phyloP scores from a whole-genome alignment of 1,284 basidiomycete species.

The Inonotus obliquus region DNA sequence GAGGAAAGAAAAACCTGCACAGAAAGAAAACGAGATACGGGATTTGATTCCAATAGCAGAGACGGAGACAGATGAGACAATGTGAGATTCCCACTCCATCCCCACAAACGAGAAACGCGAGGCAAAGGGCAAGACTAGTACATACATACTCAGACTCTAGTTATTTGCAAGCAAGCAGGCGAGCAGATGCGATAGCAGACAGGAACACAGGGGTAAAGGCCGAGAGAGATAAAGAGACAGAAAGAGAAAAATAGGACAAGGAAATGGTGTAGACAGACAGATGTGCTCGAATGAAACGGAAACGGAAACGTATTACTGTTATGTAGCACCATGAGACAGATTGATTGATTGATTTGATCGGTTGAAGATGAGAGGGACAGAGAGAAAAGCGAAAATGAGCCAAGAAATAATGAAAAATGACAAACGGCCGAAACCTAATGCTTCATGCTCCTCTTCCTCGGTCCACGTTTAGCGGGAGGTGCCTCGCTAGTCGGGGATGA shows the following conservation, averaged over 20 bases:
- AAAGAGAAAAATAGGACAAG: neutral
- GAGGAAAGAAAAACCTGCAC: neutral
- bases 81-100: neutral
- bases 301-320: neutral
- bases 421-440: slow-evolving; percentile 27
- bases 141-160: slow-evolving; percentile 10
- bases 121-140: slow-evolving; percentile 1
- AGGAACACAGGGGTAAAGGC: slow-evolving; percentile 13
- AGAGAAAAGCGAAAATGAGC: neutral
- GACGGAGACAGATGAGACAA: slow-evolving; percentile 7
- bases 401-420: neutral
- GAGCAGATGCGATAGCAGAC: slow-evolving; percentile 6
- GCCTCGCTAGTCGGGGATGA: slow-evolving; percentile 47
- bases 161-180: slow-evolving; percentile 1
- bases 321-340: neutral
- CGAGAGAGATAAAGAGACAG: slow-evolving; percentile 22
- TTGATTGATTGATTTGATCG: neutral
- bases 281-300: neutral
- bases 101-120: neutral
- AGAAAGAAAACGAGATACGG: neutral
- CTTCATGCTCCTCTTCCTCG: slow-evolving; percentile 31
- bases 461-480: slow-evolving; percentile 12
- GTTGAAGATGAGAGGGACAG: neutral
- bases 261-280: neutral
- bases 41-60: neutral